Base-by-base conservation (phyloP, 495 filamentous ascomycete genomes). In the Aspergillus bertholletiae region DNA sequence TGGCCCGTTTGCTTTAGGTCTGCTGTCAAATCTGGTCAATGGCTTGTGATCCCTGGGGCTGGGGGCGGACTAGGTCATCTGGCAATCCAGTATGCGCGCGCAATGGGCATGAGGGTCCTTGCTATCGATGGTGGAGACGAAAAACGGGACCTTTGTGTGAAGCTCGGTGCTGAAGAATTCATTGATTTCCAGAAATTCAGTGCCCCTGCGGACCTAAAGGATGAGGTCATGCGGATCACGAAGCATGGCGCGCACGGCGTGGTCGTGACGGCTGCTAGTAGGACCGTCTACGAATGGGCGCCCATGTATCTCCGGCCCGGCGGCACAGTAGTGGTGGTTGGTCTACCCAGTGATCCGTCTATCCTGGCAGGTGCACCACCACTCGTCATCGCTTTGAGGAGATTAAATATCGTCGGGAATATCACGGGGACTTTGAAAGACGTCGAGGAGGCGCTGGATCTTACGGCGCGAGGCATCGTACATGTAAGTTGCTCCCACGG, bases 1-100 rank as follows among this genome's bases (percentile, higher is more conserved):
- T 59, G 60, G 44, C 54, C 68, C 5, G 67, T 66, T 9, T 46
- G 17, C 7, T 22, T 21, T 6, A 37, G 48, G 53, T 48, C 46
- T 24, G 62, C 46, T 7, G 46, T 73, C 5, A 35, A 53, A 23
- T 24, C 57, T 2, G 67, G 67, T 1, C 61, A 73, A 17, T 72
- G 62, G 59, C n/a, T 74, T 27, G 67, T 67, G 3, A 59, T 73
- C 8, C 65, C 65, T 0, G 70, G 70, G 15, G 66, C 70, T 13
- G 70, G 70, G 1, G 70, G 70, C 3, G 70, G 70, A 6, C 53
- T 73, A 5, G 70, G 70, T 3, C 70, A 74, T 55, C 55, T 74
- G 6, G 70, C 69, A 0, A 69, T 74, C 24, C 70, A 74, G 27
- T 63, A 66, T 1, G 52, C 65, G 3, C 53, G 66, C 17, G 59